These are phyloP conservation scores for Colletotrichum sp. DNA, from an alignment of 2,329 filamentous ascomycete genomes.

Conservation along the genomic window DNA sequence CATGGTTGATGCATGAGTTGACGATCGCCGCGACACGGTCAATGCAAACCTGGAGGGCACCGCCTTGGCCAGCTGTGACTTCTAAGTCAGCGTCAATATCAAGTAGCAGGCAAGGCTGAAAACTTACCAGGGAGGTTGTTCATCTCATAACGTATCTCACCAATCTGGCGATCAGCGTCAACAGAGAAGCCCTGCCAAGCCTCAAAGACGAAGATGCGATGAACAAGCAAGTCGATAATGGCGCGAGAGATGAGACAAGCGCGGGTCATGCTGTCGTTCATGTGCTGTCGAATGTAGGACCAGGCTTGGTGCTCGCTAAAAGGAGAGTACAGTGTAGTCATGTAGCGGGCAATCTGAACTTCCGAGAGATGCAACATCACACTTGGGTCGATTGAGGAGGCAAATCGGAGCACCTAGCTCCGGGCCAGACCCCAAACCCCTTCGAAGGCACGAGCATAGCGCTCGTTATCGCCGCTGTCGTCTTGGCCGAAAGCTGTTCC, in stretches of 20 bases:
- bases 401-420: conserved; percentile 20
- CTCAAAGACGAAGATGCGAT: conserved; percentile 42
- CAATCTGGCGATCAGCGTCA: conserved; percentile 36
- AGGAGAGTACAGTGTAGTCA: conserved; percentile 18
- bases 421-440: conserved; percentile 21
- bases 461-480: conserved; percentile 11
- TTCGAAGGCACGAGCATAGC: conserved; percentile 15
- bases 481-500: background rate
- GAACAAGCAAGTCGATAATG: conserved; percentile 47
- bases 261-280: conserved; percentile 43
- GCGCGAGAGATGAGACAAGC: conserved; percentile 47
- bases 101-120: background rate
- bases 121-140: conserved; percentile 39
- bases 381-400: conserved; percentile 5
- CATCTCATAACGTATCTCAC: conserved; percentile 37
- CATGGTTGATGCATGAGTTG: conserved; percentile 39
- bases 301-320: conserved; percentile 41
- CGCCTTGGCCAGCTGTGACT: conserved; percentile 12
- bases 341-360: conserved; percentile 13
- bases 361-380: conserved; percentile 1
- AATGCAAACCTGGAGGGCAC: conserved; percentile 40
- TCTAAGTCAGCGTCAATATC: background rate
- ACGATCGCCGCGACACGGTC: conserved; percentile 41
- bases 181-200: conserved; percentile 44
- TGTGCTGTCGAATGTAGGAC: conserved; percentile 45